Evolutionary conservation across 2,329 filamentous ascomycete genomes (phyloP), one percentile per base, ranked within the genome.

Genomic region (Sporothrix euskadiensis): DNA sequence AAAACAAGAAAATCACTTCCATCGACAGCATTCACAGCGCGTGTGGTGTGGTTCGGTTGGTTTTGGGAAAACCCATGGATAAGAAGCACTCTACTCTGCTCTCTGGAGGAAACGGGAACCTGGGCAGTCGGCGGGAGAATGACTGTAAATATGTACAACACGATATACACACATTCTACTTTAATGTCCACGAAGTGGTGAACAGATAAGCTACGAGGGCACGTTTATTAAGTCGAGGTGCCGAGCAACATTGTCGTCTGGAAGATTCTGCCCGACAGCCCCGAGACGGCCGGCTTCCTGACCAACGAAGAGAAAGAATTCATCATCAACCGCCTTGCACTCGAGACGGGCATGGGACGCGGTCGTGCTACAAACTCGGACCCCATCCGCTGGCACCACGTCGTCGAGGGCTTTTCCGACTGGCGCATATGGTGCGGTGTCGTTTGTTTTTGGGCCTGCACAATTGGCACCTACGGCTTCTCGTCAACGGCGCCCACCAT

Each of bases 401-500:
- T 75, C 59, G 19, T 68, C 39, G 73, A 65, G 12, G 74, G 54
- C 8, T 70, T 75, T 9, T 16, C 30, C 1, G 75, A 76, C 57
- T 76, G 74, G 74, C 72, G 69, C 52, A 70, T 76, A 8, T 76
- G 75, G 75, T 75, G 73, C 44, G 73, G 56, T 14, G 70, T 75
- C 16, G n/a, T 75, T 14, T 70, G 65, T 59, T 76, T 74, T 52
- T 73, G 73, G 73, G 73, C 71, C 30, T 73, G 65, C 59, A 73
- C 69, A 39, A 73, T 73, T 39, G 73, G 73, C 66, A 71, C 71
- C 1, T 75, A 75, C 57, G 61, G 61, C 10, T 65, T 65, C 61
- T 30, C 61, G 6, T 44, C 61, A n/a, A 73, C 71, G 7, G 71
- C 65, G n/a, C 91, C 91, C 0, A 89, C 87, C 2, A 91, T 92